Evolutionary conservation across 257 asterid genomes (phyloP).

Genomic region (Nyctanthes arbortristis): DNA sequence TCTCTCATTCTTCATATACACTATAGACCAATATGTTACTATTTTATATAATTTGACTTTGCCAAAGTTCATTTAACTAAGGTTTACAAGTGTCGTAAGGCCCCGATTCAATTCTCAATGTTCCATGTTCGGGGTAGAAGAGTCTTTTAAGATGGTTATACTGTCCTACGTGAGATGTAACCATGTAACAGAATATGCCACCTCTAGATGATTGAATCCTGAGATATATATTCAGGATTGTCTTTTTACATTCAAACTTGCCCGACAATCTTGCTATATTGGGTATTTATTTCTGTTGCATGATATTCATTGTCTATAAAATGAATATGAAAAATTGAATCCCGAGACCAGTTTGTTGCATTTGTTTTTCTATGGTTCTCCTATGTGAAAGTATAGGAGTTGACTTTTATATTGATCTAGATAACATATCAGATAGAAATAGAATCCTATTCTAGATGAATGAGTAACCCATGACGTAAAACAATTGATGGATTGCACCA

Average conservation of each 20-base stretch:
- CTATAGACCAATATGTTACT: neutral
- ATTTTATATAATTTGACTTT: neutral
- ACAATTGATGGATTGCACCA: too few species aligned
- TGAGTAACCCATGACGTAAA: too few species aligned
- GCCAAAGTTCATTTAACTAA: too few species aligned
- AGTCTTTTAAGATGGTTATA: too few species aligned
- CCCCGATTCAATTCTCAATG: too few species aligned
- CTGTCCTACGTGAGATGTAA: too few species aligned
- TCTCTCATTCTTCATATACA: constrained; percentile 2
- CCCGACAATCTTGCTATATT: neutral
- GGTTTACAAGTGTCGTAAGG: too few species aligned
- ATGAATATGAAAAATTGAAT: neutral
- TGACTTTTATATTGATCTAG: constrained; percentile 22
- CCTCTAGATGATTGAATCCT: too few species aligned
- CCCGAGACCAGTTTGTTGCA: constrained; percentile 17
- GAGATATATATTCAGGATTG: too few species aligned
- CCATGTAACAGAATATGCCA: too few species aligned
- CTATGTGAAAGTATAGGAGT: constrained; percentile 12
- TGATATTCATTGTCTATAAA: neutral
- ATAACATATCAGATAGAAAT: neutral
- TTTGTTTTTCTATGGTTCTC: neutral
- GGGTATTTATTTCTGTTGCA: neutral
- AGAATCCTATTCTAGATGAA: neutral
- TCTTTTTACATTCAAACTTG: too few species aligned
- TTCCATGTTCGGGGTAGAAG: too few species aligned